Percentiles rank a stretch among this genome's conserved stretches.
Evolutionary conservation across 2,329 filamentous ascomycete species (phyloP).

Genomic region (Rutstroemia sp.): DNA sequence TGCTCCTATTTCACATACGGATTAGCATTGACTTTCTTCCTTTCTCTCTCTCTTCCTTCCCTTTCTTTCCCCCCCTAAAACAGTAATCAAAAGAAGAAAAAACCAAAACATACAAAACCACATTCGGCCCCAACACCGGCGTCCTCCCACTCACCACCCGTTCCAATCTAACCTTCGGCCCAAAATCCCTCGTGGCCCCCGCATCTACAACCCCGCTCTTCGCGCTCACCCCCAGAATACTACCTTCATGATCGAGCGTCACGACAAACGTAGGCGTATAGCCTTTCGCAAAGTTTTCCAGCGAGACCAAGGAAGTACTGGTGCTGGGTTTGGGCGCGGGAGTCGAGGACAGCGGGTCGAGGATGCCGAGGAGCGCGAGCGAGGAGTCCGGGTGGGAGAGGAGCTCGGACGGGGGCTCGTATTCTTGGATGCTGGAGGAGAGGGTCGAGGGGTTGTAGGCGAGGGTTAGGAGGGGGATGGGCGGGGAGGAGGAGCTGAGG

Average conservation of each 20-base stretch:
- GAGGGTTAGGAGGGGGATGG: slow-evolving; percentile 44
- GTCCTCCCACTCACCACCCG: slow-evolving; percentile 42
- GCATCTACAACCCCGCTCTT: slow-evolving; percentile 56
- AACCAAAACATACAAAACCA: slow-evolving; percentile 38
- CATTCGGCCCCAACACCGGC: slow-evolving; percentile 55
- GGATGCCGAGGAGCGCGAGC: not conserved
- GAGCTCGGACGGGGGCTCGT: slow-evolving; percentile 48
- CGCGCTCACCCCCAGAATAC: slow-evolving; percentile 43
- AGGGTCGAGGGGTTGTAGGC: slow-evolving; percentile 42
- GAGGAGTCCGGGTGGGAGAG: slow-evolving; percentile 22
- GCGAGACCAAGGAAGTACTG: slow-evolving; percentile 47
- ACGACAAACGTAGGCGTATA: slow-evolving; percentile 51
- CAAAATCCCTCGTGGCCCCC: slow-evolving; percentile 58
- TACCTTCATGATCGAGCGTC: slow-evolving; percentile 39
- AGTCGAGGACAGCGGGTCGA: not conserved
- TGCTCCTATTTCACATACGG: slow-evolving; percentile 24
- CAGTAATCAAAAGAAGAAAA: too few relatives aligned
- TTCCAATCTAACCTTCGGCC: slow-evolving; percentile 48
- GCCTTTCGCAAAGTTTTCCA: slow-evolving; percentile 53
- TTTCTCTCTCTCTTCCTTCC: not conserved
- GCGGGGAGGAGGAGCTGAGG: too few relatives aligned
- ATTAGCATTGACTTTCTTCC: too few relatives aligned
- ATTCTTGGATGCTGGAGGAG: slow-evolving; percentile 43
- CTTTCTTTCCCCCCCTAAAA: not conserved
- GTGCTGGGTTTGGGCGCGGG: slow-evolving; percentile 40